phyloP scores from a whole-genome alignment of 1,139 yeast species.

The Arxiozyma slooffiae region DNA sequence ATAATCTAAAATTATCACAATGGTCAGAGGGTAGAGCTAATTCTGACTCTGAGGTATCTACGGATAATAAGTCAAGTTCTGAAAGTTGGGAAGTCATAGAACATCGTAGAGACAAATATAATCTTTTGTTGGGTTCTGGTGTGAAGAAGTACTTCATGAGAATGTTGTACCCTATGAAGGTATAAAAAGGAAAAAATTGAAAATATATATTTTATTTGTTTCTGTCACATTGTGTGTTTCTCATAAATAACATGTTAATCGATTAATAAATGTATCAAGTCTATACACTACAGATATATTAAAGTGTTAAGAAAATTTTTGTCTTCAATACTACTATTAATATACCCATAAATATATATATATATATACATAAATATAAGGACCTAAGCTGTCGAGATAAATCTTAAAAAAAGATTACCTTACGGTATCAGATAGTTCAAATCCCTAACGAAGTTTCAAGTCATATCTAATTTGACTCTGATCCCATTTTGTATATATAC shows the following conservation, averaged over 20 bases:
- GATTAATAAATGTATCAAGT: too few species aligned
- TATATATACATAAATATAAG: too few species aligned
- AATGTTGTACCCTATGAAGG: conserved; percentile 35
- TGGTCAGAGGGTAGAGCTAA: background rate
- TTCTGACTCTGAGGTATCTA: conserved; percentile 5
- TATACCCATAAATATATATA: too few species aligned
- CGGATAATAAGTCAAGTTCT: background rate
- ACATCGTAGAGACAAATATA: conserved; percentile 23
- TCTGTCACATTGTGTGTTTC: background rate
- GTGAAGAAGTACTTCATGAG: conserved; percentile 28
- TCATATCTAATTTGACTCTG: too few species aligned
- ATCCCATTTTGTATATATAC: too few species aligned
- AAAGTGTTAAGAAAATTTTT: too few species aligned
- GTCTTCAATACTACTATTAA: too few species aligned
- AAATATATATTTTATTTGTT: background rate
- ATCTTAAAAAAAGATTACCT: too few species aligned
- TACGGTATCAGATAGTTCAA: too few species aligned
- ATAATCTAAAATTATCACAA: conserved; percentile 7
- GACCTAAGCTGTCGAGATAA: too few species aligned
- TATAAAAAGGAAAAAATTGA: conserved; percentile 8
- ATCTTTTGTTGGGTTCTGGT: conserved; percentile 21
- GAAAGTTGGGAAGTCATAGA: conserved; percentile 9
- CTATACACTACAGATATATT: too few species aligned
- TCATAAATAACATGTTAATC: too few species aligned
- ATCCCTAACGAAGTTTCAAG: background rate